Base-by-base conservation (phyloP, 345 rosid species). In the Salix exigua region DNA sequence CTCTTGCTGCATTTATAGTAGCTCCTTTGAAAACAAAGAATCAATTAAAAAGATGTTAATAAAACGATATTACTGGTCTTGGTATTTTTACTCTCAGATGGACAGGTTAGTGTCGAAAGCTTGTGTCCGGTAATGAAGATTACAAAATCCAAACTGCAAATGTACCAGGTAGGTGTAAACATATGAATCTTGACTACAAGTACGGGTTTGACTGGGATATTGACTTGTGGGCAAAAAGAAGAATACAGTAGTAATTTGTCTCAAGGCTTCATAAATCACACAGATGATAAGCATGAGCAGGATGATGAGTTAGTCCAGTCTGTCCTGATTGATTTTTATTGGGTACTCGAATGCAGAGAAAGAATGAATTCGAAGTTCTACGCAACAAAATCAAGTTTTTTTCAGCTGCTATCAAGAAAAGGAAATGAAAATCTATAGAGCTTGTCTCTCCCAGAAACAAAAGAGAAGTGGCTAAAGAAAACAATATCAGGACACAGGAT, bases 1-100 rank as follows among this genome's bases (percentile, higher is more conserved):
- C 28, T 71, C 73, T 84, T 81, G 33, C 87, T 82, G 82, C 86
- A 79, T 75, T 79, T 87, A 71, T 84, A 81, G 68, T 79, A 84
- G 69, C 85, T 81, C 86, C 83, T 84, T 58, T 13, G 7, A 70
- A 23, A 40, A 25, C 19, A 31, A 73, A 51, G 31, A 11, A 40
- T 25, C 14, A 4, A 30, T 21, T 1, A 33, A 18, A 67, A 11
- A 37, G 1, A 50, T 31, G 50, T 21, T 26, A 40, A 35, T 30
- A 6, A 33, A 30, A 11, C 38, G 31, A 6, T 64, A 58, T 3
- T n/a, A n/a, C 62, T 58, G 11, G 14, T 58, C 28, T 4, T n/a
- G 28, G 16, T 58, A n/a, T 26, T 13, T n/a, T 58, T 58, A 25
- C 62, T 58, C 28, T n/a, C 9, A 58, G 28, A 58, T n/a, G 46